phyloP scores from a whole-genome alignment of 768 basidiomycete species.

The Lactifluus volemus region DNA sequence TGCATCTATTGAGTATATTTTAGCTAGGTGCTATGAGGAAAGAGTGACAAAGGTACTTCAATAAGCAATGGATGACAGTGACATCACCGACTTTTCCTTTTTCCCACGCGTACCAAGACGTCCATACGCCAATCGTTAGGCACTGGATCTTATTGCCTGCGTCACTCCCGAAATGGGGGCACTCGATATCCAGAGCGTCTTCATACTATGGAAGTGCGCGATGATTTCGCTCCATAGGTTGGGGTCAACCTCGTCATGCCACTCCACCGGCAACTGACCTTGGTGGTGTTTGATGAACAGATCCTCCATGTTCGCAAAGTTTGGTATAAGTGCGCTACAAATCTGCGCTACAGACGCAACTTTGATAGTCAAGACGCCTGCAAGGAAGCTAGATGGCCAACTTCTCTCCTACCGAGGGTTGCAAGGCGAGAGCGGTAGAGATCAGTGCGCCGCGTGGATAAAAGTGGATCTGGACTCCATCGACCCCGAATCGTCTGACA shows the following conservation, averaged over 20 bases:
- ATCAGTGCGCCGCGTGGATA: background rate
- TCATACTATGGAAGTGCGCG: background rate
- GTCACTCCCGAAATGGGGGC: background rate
- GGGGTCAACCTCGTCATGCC: background rate
- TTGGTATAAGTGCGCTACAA: background rate
- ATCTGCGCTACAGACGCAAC: background rate
- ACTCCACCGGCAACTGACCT: background rate
- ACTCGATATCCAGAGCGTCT: slow-evolving; percentile 2
- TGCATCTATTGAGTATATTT: no score
- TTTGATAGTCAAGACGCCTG: background rate
- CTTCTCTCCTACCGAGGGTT: background rate
- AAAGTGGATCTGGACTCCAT: background rate
- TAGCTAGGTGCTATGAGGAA: no score
- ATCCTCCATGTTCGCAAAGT: background rate
- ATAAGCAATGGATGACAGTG: no score
- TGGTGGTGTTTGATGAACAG: background rate
- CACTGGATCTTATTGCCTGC: background rate
- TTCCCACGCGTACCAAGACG: no score
- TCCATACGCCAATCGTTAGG: background rate
- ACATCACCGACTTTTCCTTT: no score
- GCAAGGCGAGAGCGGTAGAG: background rate
- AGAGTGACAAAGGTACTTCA: no score
- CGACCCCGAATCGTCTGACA: background rate
- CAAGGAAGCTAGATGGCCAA: background rate
- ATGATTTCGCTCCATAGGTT: background rate